Conservation (phyloP, 139 green algal genomes). For the Nannochloris sp. region DNA sequence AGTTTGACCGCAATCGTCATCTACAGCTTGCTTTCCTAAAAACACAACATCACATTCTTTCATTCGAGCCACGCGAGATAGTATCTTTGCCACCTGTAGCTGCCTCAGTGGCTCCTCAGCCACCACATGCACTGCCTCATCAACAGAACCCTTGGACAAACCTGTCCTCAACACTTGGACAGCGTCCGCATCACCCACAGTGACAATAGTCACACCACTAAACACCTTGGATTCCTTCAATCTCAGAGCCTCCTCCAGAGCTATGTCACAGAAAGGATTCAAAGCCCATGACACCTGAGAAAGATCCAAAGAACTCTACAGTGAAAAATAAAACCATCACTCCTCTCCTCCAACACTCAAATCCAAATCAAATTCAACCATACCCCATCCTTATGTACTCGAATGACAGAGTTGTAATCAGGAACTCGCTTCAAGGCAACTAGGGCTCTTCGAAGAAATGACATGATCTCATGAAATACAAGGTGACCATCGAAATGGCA, state of each 20-base stretch:
- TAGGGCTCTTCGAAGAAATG: constrained; percentile 5
- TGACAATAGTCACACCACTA: constrained; percentile 77
- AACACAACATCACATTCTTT: constrained; percentile 59
- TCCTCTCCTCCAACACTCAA: not conserved
- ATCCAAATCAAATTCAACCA: not conserved
- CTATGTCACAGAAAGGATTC: constrained; percentile 97
- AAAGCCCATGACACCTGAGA: constrained; percentile 81
- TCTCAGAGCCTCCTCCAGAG: constrained; percentile 82
- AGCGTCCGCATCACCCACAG: constrained; percentile 56
- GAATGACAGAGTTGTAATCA: constrained; percentile 84
- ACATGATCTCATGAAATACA: too few species aligned
- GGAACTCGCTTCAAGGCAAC: constrained; percentile 37
- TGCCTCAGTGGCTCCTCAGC: constrained; percentile 45
- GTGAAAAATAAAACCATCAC: too few species aligned
- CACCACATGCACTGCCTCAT: constrained; percentile 70
- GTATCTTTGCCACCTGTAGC: constrained; percentile 66
- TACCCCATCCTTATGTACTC: constrained; percentile 81
- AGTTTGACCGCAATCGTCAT: constrained; percentile 85
- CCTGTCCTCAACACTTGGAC: constrained; percentile 79
- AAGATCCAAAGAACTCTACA: constrained; percentile 34
- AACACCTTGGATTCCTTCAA: constrained; percentile 66
- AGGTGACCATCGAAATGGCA: too few species aligned
- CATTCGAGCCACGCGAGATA: constrained; percentile 51
- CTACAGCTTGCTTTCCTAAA: constrained; percentile 92
- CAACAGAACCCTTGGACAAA: constrained; percentile 77